These are phyloP conservation scores for Cytospora chrysosperma DNA, from an alignment of 2,329 filamentous ascomycete species.

Conservation along the genomic window DNA sequence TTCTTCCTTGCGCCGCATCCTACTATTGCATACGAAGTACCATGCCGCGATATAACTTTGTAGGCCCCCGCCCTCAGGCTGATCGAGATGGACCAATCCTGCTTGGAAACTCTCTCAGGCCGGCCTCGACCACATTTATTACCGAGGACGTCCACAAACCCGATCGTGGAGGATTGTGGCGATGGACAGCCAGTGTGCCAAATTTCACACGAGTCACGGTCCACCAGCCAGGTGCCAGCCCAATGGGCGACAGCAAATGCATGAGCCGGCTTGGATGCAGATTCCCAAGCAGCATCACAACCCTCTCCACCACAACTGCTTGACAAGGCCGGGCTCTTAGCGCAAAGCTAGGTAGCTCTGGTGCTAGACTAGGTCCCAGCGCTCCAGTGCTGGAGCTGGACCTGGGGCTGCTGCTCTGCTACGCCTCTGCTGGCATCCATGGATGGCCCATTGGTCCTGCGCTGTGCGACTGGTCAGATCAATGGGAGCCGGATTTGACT, in stretches of 20 bases:
- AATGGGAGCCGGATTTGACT: not conserved
- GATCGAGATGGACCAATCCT: not conserved
- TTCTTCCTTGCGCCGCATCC: not conserved
- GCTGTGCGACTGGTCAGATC: not conserved
- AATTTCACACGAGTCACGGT: not conserved
- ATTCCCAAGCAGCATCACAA: slow-evolving; percentile 11
- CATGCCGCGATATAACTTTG: not conserved
- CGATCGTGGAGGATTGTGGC: not conserved
- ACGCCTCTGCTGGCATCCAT: not conserved
- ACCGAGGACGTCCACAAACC: not conserved
- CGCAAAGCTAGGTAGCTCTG: slow-evolving; percentile 2
- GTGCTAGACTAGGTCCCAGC: not conserved
- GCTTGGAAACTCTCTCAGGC: not conserved
- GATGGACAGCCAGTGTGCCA: not conserved
- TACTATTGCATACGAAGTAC: not conserved
- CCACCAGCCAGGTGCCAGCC: not conserved
- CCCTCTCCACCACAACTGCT: slow-evolving; percentile 6
- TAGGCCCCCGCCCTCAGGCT: not conserved
- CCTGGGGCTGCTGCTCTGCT: not conserved
- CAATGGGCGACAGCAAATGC: slow-evolving; percentile 12
- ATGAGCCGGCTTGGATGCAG: slow-evolving; percentile 6
- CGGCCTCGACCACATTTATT: not conserved
- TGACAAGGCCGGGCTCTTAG: slow-evolving; percentile 4
- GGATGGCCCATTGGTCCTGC: not conserved
- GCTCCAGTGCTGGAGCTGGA: too few relatives aligned